Evolutionary conservation across 768 basidiomycete species (phyloP).

Genomic region (Collybia mongolica): DNA sequence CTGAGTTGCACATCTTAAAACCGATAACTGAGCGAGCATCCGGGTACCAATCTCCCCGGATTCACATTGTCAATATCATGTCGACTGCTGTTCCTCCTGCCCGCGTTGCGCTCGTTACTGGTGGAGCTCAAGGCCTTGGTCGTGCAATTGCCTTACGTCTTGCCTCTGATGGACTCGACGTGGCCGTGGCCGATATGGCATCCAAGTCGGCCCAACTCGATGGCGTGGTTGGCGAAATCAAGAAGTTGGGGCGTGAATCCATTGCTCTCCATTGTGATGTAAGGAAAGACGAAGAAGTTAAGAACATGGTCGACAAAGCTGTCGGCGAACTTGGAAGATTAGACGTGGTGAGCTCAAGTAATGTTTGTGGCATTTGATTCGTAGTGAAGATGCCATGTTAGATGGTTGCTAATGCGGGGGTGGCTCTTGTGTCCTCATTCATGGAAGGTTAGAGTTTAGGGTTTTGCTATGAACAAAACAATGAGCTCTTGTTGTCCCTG

Average conservation of each 20-base stretch:
- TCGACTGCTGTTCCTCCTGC: too few relatives aligned
- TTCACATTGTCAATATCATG: too few relatives aligned
- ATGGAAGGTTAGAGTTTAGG: conserved; percentile 11
- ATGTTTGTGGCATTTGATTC: background rate
- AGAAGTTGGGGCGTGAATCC: background rate
- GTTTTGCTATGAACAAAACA: background rate
- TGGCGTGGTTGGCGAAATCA: background rate
- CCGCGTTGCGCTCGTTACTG: conserved; percentile 1
- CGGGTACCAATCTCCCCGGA: too few relatives aligned
- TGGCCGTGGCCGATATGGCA: background rate
- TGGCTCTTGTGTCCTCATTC: conserved; percentile 11
- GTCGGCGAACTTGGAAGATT: background rate
- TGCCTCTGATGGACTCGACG: conserved; percentile 1
- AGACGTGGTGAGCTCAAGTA: conserved; percentile 1
- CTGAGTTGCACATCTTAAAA: too few relatives aligned
- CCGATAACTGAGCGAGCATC: too few relatives aligned
- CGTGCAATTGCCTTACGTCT: background rate
- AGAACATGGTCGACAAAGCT: background rate
- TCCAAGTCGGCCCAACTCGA: background rate
- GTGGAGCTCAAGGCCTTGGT: conserved; percentile 1
- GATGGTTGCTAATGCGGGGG: conserved; percentile 48
- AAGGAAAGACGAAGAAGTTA: background rate
- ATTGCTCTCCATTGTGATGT: background rate
- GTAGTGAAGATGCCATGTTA: conserved; percentile 3
- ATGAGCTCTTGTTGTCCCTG: background rate